Conservation (phyloP, 2,329 filamentous ascomycete species). For the Hirsutella minnesotensis region DNA sequence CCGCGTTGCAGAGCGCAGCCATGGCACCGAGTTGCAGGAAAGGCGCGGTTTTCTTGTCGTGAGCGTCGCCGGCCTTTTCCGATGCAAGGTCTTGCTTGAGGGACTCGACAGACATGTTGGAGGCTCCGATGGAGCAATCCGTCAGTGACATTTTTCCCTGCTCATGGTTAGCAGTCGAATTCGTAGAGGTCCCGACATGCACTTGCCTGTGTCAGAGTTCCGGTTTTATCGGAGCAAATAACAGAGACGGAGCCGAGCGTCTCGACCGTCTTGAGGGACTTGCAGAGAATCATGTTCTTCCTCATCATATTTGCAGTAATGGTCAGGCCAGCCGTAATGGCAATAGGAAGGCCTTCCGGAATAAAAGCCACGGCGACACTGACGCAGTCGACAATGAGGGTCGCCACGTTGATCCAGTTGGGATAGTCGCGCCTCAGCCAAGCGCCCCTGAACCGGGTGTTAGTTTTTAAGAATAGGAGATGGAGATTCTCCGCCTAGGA, state of each 20-base stretch:
- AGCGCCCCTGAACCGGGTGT: slow-evolving; percentile 36
- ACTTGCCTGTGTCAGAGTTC: slow-evolving; percentile 47
- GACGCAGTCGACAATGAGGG: slow-evolving; percentile 62
- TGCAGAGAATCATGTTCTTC: slow-evolving; percentile 67
- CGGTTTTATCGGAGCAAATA: slow-evolving; percentile 69
- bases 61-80: slow-evolving; percentile 9
- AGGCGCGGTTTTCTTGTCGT: slow-evolving; percentile 21
- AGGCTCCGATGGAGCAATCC: slow-evolving; percentile 47
- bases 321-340: slow-evolving; percentile 57
- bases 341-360: slow-evolving; percentile 61
- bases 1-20: slow-evolving; percentile 60
- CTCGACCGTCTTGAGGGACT: slow-evolving; percentile 68
- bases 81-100: slow-evolving; percentile 29
- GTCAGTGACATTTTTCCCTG: slow-evolving; percentile 64
- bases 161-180: too few relatives aligned
- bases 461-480: too few relatives aligned
- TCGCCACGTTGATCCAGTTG: slow-evolving; percentile 59
- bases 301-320: slow-evolving; percentile 69
- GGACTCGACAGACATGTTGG: slow-evolving; percentile 36
- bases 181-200: background rate
- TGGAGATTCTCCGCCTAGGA: background rate
- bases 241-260: slow-evolving; percentile 62
- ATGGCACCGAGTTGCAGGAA: slow-evolving; percentile 49
- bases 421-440: slow-evolving; percentile 59
- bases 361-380: slow-evolving; percentile 65